Conservation (phyloP, 2,329 filamentous ascomycete genomes). For the Aspergillus proliferans region DNA sequence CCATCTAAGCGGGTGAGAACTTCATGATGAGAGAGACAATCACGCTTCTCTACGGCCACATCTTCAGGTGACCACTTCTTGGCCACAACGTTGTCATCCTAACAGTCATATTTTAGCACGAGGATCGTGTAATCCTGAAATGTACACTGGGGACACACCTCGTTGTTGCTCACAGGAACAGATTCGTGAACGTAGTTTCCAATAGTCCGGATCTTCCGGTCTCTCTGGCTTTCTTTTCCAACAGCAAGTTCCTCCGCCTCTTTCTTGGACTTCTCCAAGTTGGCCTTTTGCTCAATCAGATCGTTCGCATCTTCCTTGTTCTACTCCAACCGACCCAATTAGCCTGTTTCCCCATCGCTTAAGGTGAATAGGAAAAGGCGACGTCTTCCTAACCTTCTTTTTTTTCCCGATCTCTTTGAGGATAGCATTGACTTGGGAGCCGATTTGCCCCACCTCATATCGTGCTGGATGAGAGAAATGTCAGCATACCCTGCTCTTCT, state of each 20-base stretch:
- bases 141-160: constrained; percentile 45
- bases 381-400: constrained; percentile 63
- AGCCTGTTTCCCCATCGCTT: constrained; percentile 2
- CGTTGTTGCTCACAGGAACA: constrained; percentile 75
- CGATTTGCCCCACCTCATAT: constrained; percentile 73
- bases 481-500: neutral
- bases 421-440: constrained; percentile 76
- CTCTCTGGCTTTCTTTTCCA: constrained; percentile 68
- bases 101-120: neutral
- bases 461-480: constrained; percentile 46
- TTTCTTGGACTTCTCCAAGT: constrained; percentile 77
- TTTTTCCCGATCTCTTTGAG: constrained; percentile 87
- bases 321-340: constrained; percentile 31
- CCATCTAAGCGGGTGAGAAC: constrained; percentile 82
- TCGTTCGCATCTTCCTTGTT: constrained; percentile 82
- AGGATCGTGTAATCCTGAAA: neutral
- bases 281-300: constrained; percentile 69
- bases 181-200: constrained; percentile 89
- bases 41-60: constrained; percentile 65
- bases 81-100: constrained; percentile 73
- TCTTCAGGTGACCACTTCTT: constrained; percentile 76
- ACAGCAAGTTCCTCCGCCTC: constrained; percentile 65
- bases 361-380: neutral
- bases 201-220: constrained; percentile 73
- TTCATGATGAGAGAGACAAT: constrained; percentile 86